Evolutionary conservation across 306 rosid genomes (phyloP).

Genomic region (Hylodesmum podocarpum): DNA sequence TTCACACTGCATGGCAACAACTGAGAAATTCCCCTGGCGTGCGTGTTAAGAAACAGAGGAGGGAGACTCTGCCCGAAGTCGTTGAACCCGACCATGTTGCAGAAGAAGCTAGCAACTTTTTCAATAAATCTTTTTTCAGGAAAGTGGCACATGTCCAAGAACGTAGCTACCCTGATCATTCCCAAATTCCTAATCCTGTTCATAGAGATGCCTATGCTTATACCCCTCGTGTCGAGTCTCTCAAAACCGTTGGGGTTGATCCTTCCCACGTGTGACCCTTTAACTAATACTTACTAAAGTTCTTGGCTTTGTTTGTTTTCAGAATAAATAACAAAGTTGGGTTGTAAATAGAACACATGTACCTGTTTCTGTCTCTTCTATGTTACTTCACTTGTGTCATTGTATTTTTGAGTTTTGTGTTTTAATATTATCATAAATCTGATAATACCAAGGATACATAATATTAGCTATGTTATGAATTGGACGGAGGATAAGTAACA

Average conservation of each 20-base stretch:
- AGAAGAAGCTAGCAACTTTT: constrained; percentile 41
- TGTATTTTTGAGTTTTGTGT: background rate
- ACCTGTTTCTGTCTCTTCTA: background rate
- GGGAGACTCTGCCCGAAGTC: constrained; percentile 87
- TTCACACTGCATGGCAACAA: constrained; percentile 75
- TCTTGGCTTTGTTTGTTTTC: background rate
- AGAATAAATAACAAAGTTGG: background rate
- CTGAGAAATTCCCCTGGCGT: constrained; percentile 60
- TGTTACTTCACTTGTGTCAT: background rate
- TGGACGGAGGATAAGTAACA: background rate
- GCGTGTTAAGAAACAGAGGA: constrained; percentile 60
- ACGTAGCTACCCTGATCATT: constrained; percentile 33
- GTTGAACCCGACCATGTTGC: constrained; percentile 75
- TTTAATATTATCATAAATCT: no score
- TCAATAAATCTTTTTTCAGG: constrained; percentile 58
- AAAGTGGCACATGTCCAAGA: constrained; percentile 75
- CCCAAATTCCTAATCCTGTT: constrained; percentile 32
- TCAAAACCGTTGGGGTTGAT: constrained; percentile 64
- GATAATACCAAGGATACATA: no score
- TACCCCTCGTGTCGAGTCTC: constrained; percentile 40
- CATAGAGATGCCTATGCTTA: constrained; percentile 49
- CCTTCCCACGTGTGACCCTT: constrained; percentile 20
- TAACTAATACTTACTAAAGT: background rate
- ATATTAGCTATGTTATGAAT: background rate
- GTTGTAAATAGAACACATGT: background rate